phyloP scores from a whole-genome alignment of 208 protist genomes.

The Trypanosoma scelopori region DNA sequence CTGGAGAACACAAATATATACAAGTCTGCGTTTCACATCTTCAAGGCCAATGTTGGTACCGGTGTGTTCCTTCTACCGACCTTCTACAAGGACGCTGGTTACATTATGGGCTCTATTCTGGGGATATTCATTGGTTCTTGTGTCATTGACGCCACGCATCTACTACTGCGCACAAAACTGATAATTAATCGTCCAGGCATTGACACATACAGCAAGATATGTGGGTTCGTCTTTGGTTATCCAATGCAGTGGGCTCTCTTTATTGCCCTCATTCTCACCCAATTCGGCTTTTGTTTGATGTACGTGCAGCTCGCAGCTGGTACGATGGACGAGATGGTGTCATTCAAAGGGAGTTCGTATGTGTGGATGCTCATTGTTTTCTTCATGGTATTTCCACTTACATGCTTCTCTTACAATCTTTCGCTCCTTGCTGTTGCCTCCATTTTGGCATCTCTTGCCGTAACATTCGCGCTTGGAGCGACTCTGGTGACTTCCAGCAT shows the following conservation, averaged over 20 bases:
- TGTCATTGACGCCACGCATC: constrained; percentile 21
- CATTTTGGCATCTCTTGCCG: constrained; percentile 16
- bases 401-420: constrained; percentile 26
- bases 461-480: constrained; percentile 15
- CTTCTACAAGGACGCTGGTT: constrained; percentile 24
- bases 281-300: constrained; percentile 35
- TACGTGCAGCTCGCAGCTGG: constrained; percentile 26
- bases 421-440: constrained; percentile 26
- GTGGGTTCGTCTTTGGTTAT: constrained; percentile 14
- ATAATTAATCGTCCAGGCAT: constrained; percentile 12
- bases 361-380: constrained; percentile 19
- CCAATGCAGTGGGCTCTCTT: constrained; percentile 17
- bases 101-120: constrained; percentile 14
- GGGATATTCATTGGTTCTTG: constrained; percentile 13
- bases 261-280: constrained; percentile 26
- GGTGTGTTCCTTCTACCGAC: constrained; percentile 28
- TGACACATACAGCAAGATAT: constrained; percentile 24
- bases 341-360: constrained; percentile 13
- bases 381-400: constrained; percentile 24
- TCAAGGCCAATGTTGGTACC: constrained; percentile 36
- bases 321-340: constrained; percentile 21
- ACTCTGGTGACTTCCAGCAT: constrained; percentile 4
- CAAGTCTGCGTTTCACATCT: constrained; percentile 38
- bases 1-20: constrained; percentile 26
- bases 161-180: constrained; percentile 25